Percentiles rank a stretch among this genome's conserved stretches.
Conservation (phyloP, 2,329 filamentous ascomycete species). For the Trichophyton verrucosum region DNA sequence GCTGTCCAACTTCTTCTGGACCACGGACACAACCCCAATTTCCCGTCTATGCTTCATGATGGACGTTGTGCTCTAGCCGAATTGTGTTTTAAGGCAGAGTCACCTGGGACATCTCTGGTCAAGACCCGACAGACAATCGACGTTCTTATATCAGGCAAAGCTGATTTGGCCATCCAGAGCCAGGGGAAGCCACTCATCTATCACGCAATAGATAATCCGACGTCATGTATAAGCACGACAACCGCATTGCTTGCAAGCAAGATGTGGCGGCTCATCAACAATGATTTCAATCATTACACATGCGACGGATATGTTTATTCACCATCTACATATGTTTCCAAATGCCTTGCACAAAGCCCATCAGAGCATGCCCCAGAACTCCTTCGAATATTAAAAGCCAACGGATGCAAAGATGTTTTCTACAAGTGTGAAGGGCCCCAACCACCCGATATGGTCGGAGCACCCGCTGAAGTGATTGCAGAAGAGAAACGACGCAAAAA, state of each 20-base stretch:
- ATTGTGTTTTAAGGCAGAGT: constrained; percentile 46
- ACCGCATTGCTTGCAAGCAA: constrained; percentile 49
- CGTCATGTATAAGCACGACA: constrained; percentile 44
- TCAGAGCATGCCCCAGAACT: constrained; percentile 8
- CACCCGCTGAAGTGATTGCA: constrained; percentile 11
- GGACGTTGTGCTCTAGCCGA: constrained; percentile 54
- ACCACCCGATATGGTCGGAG: constrained; percentile 14
- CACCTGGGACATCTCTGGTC: constrained; percentile 34
- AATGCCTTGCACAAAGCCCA: constrained; percentile 8
- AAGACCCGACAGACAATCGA: constrained; percentile 44
- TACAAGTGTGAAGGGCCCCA: constrained; percentile 11
- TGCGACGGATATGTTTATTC: constrained; percentile 48
- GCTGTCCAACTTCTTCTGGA: constrained; percentile 47
- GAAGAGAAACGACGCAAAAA: constrained; percentile 10
- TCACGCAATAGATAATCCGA: constrained; percentile 45
- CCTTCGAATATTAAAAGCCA: constrained; percentile 11
- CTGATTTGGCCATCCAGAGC: constrained; percentile 21
- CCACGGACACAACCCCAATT: constrained; percentile 51
- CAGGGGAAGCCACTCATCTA: constrained; percentile 46
- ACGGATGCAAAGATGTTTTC: constrained; percentile 14
- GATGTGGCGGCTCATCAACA: constrained; percentile 54
- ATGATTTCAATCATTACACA: constrained; percentile 44
- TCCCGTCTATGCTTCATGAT: constrained; percentile 49
- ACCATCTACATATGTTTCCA: constrained; percentile 50
- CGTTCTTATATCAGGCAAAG: constrained; percentile 45